These are phyloP conservation scores for Flaveria linearis DNA, from an alignment of 129 eudicot genomes.

Conservation along the genomic window DNA sequence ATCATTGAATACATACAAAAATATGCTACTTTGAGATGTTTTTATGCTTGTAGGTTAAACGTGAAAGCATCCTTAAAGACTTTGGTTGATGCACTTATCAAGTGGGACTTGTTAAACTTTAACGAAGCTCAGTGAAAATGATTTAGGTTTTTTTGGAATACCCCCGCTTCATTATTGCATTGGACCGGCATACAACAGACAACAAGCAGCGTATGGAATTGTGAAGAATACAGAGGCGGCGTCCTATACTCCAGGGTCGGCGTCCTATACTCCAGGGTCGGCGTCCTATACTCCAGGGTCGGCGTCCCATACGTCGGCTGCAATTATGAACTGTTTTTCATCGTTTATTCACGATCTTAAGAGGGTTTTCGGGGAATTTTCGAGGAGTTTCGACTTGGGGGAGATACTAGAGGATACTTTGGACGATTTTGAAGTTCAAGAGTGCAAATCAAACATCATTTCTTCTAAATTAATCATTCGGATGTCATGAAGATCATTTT, in stretches of 20 bases:
- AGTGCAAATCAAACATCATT: neutral
- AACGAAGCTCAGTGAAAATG: neutral
- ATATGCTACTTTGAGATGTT: no score
- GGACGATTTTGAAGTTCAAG: neutral
- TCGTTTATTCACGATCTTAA: neutral
- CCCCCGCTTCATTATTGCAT: neutral
- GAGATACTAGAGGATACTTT: neutral
- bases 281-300: neutral
- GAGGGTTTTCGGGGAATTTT: neutral
- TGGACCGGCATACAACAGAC: neutral
- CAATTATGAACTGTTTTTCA: neutral
- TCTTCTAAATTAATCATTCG: neutral
- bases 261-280: neutral
- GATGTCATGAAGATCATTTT: no score
- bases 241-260: neutral
- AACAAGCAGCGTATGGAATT: neutral
- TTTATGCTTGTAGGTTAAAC: no score
- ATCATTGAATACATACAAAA: no score
- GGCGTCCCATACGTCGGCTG: neutral
- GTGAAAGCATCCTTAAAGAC: no score
- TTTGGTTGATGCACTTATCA: no score
- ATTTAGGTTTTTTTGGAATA: neutral
- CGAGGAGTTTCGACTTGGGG: no score
- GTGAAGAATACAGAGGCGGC: neutral
- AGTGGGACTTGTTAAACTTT: no score